Conservation (phyloP, 495 filamentous ascomycete genomes). For the Podospora pseudocomata region DNA sequence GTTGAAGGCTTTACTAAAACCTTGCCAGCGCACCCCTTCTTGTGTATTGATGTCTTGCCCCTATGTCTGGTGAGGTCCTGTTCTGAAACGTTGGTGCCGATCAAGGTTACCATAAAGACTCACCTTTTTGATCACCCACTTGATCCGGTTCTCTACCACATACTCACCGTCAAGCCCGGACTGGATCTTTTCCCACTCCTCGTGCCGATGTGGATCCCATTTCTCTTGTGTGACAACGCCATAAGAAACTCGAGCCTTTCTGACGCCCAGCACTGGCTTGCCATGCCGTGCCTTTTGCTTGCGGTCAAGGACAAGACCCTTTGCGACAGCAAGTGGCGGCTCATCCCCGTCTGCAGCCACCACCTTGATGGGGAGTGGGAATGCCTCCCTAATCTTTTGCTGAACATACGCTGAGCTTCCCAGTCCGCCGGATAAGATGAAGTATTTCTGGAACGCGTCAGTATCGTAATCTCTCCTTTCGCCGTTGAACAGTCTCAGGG, state of each 20-base stretch:
- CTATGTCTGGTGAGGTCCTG: background rate
- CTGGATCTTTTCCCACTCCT: background rate
- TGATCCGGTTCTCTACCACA: background rate
- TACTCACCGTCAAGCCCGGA: background rate
- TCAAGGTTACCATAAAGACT: background rate
- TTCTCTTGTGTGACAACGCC: constrained; percentile 1
- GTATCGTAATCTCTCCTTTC: background rate
- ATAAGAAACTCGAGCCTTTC: constrained; percentile 1
- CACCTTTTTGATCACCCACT: constrained; percentile 6
- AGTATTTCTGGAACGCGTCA: background rate
- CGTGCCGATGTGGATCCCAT: background rate
- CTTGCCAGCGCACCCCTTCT: background rate
- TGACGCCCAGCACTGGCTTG: background rate
- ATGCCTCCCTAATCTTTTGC: background rate
- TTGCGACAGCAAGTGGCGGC: constrained; percentile 1
- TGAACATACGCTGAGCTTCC: constrained; percentile 3
- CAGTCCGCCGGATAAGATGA: background rate
- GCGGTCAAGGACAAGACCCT: constrained; percentile 6
- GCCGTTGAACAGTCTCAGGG: background rate
- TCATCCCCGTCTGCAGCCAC: background rate
- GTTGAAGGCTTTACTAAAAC: constrained; percentile 1
- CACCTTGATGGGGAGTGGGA: background rate
- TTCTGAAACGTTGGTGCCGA: too few relatives aligned
- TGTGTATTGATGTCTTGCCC: background rate
- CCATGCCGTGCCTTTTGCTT: background rate